Evolutionary conservation across 2,329 filamentous ascomycete genomes (phyloP).

Genomic region (Fusarium beomiforme): DNA sequence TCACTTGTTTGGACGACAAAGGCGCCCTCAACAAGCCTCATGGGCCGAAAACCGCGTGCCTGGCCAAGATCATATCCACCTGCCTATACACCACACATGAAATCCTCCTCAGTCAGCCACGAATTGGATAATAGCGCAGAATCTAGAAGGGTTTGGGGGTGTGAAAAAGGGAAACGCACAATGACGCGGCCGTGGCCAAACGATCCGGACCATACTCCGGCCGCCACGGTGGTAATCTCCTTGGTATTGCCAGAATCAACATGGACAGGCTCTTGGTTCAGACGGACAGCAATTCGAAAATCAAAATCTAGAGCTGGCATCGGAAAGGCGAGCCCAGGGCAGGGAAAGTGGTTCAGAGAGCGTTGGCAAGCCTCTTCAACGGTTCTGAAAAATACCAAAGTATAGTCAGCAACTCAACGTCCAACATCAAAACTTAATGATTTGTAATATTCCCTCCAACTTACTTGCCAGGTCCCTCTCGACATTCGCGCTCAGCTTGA

Average conservation of each 20-base stretch:
- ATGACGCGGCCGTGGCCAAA: slow-evolving; percentile 61
- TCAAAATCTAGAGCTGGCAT: slow-evolving; percentile 59
- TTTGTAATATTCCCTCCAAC: not conserved
- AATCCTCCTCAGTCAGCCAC: slow-evolving; percentile 39
- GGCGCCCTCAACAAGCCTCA: slow-evolving; percentile 58
- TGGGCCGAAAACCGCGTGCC: slow-evolving; percentile 53
- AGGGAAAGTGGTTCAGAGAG: slow-evolving; percentile 53
- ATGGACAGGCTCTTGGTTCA: slow-evolving; percentile 55
- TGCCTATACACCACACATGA: slow-evolving; percentile 43
- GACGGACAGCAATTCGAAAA: slow-evolving; percentile 59
- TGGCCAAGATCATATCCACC: slow-evolving; percentile 56
- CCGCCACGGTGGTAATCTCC: slow-evolving; percentile 60
- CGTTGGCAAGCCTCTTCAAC: slow-evolving; percentile 53
- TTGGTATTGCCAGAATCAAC: slow-evolving; percentile 56
- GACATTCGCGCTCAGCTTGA: slow-evolving; percentile 41
- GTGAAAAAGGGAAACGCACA: slow-evolving; percentile 46
- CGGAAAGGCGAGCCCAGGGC: slow-evolving; percentile 55
- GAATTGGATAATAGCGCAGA: slow-evolving; percentile 8
- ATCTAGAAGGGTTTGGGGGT: not conserved
- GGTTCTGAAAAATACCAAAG: slow-evolving; percentile 36
- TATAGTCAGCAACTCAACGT: slow-evolving; percentile 33
- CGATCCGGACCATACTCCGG: slow-evolving; percentile 58
- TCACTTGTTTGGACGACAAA: slow-evolving; percentile 61
- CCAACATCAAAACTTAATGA: not conserved
- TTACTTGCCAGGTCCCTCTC: slow-evolving; percentile 43